Evolutionary conservation across 1,139 yeast genomes (phyloP).

Genomic region (Geotrichum phurueaensis): DNA sequence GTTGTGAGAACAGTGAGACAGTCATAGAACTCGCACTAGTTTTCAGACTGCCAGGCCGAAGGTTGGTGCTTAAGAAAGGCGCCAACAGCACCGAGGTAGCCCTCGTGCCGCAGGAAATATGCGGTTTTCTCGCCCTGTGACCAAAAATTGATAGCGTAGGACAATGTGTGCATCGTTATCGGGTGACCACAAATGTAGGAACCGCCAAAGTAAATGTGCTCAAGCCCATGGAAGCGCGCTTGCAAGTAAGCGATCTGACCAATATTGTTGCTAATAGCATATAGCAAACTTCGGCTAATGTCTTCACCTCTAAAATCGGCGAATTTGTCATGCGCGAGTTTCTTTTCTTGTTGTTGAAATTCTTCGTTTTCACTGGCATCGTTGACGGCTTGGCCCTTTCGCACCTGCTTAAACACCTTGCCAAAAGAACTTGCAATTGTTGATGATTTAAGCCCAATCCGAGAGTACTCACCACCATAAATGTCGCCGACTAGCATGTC

Average conservation of each 20-base stretch:
- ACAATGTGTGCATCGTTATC: slow-evolving; percentile 88
- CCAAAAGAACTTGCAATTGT: slow-evolving; percentile 97
- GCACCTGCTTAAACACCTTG: slow-evolving; percentile 75
- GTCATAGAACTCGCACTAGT: not conserved
- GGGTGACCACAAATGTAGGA: slow-evolving; percentile 89
- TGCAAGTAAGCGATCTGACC: slow-evolving; percentile 96
- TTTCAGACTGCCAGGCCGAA: slow-evolving; percentile 31
- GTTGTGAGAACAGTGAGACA: too few species aligned
- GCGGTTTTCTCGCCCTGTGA: slow-evolving; percentile 88
- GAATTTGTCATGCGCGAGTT: not conserved
- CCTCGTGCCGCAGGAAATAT: slow-evolving; percentile 90
- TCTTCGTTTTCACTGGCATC: too few species aligned
- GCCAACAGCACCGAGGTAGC: slow-evolving; percentile 93
- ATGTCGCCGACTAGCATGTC: slow-evolving; percentile 96
- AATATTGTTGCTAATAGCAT: slow-evolving; percentile 87
- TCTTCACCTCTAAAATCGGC: slow-evolving; percentile 57
- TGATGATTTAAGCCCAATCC: slow-evolving; percentile 82
- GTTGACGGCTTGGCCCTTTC: slow-evolving; percentile 24
- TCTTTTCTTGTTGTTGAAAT: slow-evolving; percentile 8
- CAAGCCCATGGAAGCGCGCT: slow-evolving; percentile 76
- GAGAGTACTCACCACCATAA: slow-evolving; percentile 81
- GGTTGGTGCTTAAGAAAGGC: slow-evolving; percentile 63
- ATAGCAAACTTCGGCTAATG: slow-evolving; percentile 77
- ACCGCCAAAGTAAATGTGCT: slow-evolving; percentile 92
- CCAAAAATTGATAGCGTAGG: slow-evolving; percentile 96